A percentile compares a stretch with the other conserved stretches of the same genome.
Evolutionary conservation across 2,329 filamentous ascomycete species (phyloP).

Genomic region (Leptodontidium sp.): DNA sequence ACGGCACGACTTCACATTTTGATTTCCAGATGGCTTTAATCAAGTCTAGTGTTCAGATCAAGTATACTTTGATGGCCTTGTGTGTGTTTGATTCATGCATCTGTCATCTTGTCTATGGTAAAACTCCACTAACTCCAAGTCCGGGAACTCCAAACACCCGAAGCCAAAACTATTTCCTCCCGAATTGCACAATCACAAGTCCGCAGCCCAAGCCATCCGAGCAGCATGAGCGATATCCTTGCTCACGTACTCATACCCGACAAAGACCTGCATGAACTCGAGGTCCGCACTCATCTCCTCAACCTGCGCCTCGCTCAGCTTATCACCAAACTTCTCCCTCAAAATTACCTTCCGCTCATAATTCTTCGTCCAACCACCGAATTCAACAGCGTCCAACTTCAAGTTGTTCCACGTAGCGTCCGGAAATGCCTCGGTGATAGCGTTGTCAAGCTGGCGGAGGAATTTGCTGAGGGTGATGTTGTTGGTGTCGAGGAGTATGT

Average conservation of each 20-base stretch:
- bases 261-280: neutral
- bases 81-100: too few relatives aligned
- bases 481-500: neutral
- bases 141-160: too few relatives aligned
- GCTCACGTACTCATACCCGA: neutral
- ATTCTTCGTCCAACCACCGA: neutral
- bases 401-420: neutral
- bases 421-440: neutral
- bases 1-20: too few relatives aligned
- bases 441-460: neutral
- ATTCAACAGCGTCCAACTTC: neutral
- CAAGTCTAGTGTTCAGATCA: too few relatives aligned
- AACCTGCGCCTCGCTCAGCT: neutral
- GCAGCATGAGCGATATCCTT: neutral
- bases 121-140: too few relatives aligned
- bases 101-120: too few relatives aligned
- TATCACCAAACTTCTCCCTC: neutral
- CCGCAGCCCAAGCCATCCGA: neutral
- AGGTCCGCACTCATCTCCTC: neutral
- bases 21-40: too few relatives aligned
- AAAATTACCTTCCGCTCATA: neutral
- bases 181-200: neutral
- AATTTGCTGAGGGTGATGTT: neutral
- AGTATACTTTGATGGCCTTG: too few relatives aligned
- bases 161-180: too few relatives aligned